These are phyloP conservation scores for Symbiodinium pilosum DNA, from an alignment of 73 alveolate species.

Conservation along the genomic window DNA sequence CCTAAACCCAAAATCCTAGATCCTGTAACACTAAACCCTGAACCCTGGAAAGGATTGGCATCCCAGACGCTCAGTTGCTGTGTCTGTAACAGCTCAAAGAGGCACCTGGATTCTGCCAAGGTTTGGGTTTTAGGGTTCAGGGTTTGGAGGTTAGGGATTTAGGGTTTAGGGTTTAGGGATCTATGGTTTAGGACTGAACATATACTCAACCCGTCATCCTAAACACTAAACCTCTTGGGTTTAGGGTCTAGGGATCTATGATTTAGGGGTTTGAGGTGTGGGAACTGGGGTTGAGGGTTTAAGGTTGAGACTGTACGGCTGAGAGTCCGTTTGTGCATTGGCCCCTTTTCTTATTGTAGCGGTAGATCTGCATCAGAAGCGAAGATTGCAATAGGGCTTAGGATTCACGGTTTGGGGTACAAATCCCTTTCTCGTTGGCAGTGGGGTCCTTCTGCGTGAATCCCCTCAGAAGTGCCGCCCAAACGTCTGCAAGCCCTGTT, in stretches of 20 bases:
- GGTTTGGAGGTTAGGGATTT: background rate
- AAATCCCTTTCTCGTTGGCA: background rate
- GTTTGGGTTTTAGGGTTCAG: background rate
- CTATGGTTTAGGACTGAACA: background rate
- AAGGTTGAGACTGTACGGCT: background rate
- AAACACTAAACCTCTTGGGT: background rate
- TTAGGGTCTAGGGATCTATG: background rate
- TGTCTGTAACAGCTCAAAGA: background rate
- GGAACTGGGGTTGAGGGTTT: background rate
- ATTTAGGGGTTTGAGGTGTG: background rate
- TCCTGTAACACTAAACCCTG: background rate
- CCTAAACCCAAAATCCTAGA: background rate
- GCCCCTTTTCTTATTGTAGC: background rate
- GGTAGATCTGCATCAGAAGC: background rate
- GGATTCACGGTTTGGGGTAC: background rate
- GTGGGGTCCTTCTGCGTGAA: too few species aligned
- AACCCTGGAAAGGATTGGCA: background rate
- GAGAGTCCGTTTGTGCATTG: background rate
- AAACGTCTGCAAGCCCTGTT: too few species aligned
- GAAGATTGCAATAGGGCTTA: background rate
- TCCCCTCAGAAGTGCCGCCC: too few species aligned
- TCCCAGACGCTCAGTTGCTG: background rate
- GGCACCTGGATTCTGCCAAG: background rate
- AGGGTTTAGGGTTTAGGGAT: background rate
- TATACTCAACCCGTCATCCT: too few species aligned